Evolutionary conservation across 371 early-diverging fungal species (phyloP), one percentile per base, ranked within the genome.

Genomic region (Racocetra persica): DNA sequence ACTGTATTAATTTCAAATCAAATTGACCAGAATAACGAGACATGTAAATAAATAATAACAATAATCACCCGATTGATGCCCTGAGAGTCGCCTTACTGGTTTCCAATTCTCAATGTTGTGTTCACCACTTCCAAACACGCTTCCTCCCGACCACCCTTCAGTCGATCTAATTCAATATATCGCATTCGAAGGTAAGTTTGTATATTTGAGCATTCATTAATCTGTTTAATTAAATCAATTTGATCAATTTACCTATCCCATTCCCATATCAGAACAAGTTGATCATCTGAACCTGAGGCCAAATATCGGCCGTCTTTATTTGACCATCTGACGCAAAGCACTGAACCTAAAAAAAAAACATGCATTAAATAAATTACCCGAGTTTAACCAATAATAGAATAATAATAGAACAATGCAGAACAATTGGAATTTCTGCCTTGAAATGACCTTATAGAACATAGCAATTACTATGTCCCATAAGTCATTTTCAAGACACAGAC

Each of bases 251-350:
- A 91, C 92, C 84, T 84, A 80, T 95, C 94, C 65, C 89, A 84
- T 83, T 93, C 92, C 98, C 98, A 98, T n/a, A 98, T 92, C 67
- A 98, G 90, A 66, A 98, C 91, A 10, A 96, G 90, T 84, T 92
- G 93, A 71, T 93, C 94, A 69, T 98, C 99, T 0, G 97, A 94
- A 26, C 96, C 95, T 3, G 95, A 93, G 7, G 98, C 99, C 51
- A 98, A 85, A 82, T 92, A 93, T 51, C 84, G 87, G 0, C 97
- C 97, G 20, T 89, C 88, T 24, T 82, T 86, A 55, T 89, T 90
- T 4, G 95, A 93, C 93, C 95, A 98, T 22, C 96, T 89, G 3
- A 96, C 96, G 82, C 98, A 98, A 54, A 98, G 85, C 3, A 98
- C 97, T 2, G 97, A 93, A 18, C 95, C 95, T 94, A 36, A 79